These are phyloP conservation scores for Candida sithepensis DNA, from an alignment of 805 yeast genomes.

Conservation along the genomic window DNA sequence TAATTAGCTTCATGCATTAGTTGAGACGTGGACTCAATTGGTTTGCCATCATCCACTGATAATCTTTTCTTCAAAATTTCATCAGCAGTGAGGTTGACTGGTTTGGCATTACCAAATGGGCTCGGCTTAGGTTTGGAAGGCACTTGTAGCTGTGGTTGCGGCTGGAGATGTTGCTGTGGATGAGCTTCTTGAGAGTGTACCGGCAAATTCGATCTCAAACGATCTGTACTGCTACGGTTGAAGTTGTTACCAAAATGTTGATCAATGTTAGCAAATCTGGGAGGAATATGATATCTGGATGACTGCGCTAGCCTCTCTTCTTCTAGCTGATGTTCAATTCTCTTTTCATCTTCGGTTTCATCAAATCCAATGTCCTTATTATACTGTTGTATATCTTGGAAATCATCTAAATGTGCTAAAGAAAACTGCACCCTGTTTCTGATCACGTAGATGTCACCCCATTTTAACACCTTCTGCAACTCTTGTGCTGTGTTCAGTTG, in stretches of 20 bases:
- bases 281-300: background rate
- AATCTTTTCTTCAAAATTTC: slow-evolving; percentile 6
- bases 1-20: background rate
- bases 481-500: slow-evolving; percentile 51
- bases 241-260: slow-evolving; percentile 6
- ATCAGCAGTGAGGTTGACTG: slow-evolving; percentile 39
- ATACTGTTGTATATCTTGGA: slow-evolving; percentile 31
- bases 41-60: slow-evolving; percentile 3
- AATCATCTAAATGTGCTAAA: slow-evolving; percentile 37
- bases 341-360: slow-evolving; percentile 25
- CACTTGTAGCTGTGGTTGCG: background rate
- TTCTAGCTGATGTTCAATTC: slow-evolving; percentile 8
- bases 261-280: background rate
- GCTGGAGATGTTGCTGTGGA: background rate
- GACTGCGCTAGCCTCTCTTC: background rate
- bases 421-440: slow-evolving; percentile 33
- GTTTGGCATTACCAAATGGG: slow-evolving; percentile 80
- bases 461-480: slow-evolving; percentile 55
- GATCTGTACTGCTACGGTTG: background rate
- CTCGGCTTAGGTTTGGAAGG: slow-evolving; percentile 38
- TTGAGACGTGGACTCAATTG: background rate
- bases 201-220: background rate
- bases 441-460: slow-evolving; percentile 51
- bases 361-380: slow-evolving; percentile 26
- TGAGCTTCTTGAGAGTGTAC: background rate